These are phyloP conservation scores for Petunia axillaris DNA, from an alignment of 257 asterid species.

Conservation along the genomic window DNA sequence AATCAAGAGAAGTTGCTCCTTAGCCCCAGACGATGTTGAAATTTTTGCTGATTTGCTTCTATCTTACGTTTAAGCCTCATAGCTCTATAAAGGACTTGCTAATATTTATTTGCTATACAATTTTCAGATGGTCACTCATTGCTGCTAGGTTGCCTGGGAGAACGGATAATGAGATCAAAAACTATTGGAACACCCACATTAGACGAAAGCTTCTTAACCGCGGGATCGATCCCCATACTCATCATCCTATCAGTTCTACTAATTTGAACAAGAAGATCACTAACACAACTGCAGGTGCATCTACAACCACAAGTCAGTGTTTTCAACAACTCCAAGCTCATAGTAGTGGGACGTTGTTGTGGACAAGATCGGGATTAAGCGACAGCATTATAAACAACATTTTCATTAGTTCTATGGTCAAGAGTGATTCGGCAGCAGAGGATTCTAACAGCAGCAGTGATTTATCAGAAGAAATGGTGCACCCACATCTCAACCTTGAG, in stretches of 20 bases:
- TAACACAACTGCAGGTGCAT: neutral
- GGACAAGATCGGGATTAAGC: neutral
- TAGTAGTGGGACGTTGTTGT: neutral
- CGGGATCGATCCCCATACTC: constrained; percentile 48
- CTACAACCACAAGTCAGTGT: neutral
- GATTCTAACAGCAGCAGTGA: constrained; percentile 32
- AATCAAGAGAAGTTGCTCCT: too few species aligned
- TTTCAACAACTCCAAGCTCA: neutral
- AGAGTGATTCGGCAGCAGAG: constrained; percentile 16
- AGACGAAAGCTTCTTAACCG: constrained; percentile 42
- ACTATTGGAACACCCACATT: constrained; percentile 57
- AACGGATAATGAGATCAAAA: constrained; percentile 54
- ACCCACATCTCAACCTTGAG: constrained; percentile 41
- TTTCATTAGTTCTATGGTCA: neutral
- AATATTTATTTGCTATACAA: too few species aligned
- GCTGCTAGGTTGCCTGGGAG: constrained; percentile 36
- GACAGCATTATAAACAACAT: too few species aligned
- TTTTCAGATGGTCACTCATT: too few species aligned
- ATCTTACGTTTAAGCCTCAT: too few species aligned
- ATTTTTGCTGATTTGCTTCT: too few species aligned
- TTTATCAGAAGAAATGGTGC: constrained; percentile 30
- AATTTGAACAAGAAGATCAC: neutral
- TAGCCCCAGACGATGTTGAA: too few species aligned
- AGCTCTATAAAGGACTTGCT: too few species aligned
- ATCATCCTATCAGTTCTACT: constrained; percentile 32